Percentiles rank a stretch among this genome's conserved stretches.
phyloP scores from a whole-genome alignment of 1,284 basidiomycete species.

The Fomitopsis betulina region DNA sequence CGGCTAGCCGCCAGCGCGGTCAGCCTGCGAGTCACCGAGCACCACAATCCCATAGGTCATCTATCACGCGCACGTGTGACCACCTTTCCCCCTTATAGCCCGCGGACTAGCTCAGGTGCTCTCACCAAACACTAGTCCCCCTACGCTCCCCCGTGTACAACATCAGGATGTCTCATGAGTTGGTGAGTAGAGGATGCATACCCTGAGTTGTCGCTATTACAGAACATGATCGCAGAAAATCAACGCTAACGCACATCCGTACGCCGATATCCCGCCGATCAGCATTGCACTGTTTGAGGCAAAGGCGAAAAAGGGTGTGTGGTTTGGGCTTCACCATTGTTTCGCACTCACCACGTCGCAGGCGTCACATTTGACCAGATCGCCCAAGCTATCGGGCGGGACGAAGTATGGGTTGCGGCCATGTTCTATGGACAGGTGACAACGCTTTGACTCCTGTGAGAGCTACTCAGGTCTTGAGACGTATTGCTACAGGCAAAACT shows the following conservation, averaged over 20 bases:
- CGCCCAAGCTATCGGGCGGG: constrained; percentile 63
- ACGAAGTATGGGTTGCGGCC: constrained; percentile 87
- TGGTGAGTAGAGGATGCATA: neutral
- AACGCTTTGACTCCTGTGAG: constrained; percentile 11
- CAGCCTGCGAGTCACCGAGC: neutral
- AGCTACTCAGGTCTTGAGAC: neutral
- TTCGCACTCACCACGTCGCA: constrained; percentile 20
- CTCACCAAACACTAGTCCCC: neutral
- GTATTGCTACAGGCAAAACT: constrained; percentile 57
- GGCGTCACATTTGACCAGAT: constrained; percentile 74
- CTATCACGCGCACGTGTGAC: neutral
- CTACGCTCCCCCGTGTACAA: neutral
- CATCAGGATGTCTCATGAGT: constrained; percentile 4
- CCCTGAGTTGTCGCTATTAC: neutral
- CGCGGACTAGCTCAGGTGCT: neutral
- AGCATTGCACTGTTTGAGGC: constrained; percentile 54
- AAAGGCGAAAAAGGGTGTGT: constrained; percentile 61
- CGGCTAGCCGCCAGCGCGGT: neutral
- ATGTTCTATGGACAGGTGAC: constrained; percentile 80
- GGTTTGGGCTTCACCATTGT: no score
- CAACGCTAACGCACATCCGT: constrained; percentile 42
- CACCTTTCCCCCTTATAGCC: neutral
- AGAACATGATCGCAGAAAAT: constrained; percentile 28
- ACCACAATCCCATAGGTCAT: neutral
- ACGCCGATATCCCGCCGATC: constrained; percentile 49